Base-by-base conservation (phyloP, 768 basidiomycete species). In the Psilocybe cubensis region DNA sequence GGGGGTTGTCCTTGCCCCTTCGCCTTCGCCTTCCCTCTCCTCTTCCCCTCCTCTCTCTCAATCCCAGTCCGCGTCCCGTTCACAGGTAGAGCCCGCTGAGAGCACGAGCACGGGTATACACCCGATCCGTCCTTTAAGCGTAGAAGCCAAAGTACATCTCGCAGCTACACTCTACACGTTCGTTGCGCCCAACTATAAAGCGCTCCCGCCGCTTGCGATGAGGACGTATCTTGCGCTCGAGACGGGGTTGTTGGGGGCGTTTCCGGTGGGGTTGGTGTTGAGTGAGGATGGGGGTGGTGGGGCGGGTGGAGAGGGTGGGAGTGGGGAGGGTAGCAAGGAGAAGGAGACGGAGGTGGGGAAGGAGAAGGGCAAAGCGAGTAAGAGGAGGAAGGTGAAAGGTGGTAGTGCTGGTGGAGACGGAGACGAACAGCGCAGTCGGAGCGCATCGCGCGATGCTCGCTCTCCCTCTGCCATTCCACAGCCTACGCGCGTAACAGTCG, bases 121-220 rank as follows among this genome's bases (percentile, higher is more conserved):
- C 6, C 7, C 31, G 31, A 12, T n/a, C n/a, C n/a, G n/a, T n/a
- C n/a, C n/a, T n/a, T n/a, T n/a, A 33, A 33, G 12, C 31, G 35
- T 1, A 3, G 35, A 38, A 14, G 35, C 67, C 18, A 79, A 74
- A 63, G 68, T 87, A 42, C 83, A 94, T 65, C 79, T 95, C 3
- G 64, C 92, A 6, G 88, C 92, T 1, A 96, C 93, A 64, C 71
- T 92, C 11, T 70, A 83, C 51, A 78, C 84, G 24, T 88, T 95
- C 67, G 78, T 79, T 10, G 75, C 84, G 1, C 83, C 88, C 1
- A 80, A 87, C 41, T 89, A 92, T 66, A 61, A 78, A 9, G 69
- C 70, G 6, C 73, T 91, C 11, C 70, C 79, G 0, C 60, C 74
- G 2, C 56, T 74, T 0, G 75, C 84, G 2, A 67, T 91, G 14